Base-by-base conservation (phyloP, 2,329 filamentous ascomycete species). In the Neodidymelliopsis sp. region DNA sequence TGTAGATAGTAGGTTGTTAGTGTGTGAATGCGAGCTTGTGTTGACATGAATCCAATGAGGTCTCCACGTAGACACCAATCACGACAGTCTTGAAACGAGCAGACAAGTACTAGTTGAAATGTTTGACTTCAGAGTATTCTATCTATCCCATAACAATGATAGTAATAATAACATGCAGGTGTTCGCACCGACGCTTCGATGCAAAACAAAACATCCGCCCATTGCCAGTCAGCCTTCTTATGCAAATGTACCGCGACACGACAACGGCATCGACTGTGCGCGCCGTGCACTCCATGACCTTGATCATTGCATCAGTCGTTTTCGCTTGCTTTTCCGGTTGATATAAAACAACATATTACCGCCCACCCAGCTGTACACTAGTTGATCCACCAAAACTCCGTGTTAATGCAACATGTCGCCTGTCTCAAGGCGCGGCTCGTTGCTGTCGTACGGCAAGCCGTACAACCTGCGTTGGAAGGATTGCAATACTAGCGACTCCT, bases 181-280 rank as follows among this genome's bases (percentile, higher is more conserved):
- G 40, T 31, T 30, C 35, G 47, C 47, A 40, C 13, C 13, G 28
- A 40, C 24, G 35, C 28, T 50, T n/a, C 47, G 44, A 50, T 35
- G 27, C 35, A 39, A 39, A 50, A 35, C n/a, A n/a, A n/a, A n/a
- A n/a, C n/a, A n/a, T 25, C 31, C 38, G n/a, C 38, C 45, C 38
- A 27, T 4, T n/a, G 3, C 37, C 18, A 5, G 31, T 20, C 30
- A 10, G 24, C 34, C 24, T 24, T 13, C 4, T 1, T 16, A 50
- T 44, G 24, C 47, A 50, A n/a, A 40, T 5, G 35, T 38, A 25
- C 35, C 47, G 47, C 47, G 35, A 50, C 47, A 35, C 47, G 40
- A 35, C 40, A 24, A 34, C 19, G n/a, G 19, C 30, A 4, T 10
- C 13, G n/a, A 29, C 39, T 19, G 25, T 12, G 19, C 18, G 20